phyloP scores from a whole-genome alignment of 805 yeast genomes.

The Candida germanica region DNA sequence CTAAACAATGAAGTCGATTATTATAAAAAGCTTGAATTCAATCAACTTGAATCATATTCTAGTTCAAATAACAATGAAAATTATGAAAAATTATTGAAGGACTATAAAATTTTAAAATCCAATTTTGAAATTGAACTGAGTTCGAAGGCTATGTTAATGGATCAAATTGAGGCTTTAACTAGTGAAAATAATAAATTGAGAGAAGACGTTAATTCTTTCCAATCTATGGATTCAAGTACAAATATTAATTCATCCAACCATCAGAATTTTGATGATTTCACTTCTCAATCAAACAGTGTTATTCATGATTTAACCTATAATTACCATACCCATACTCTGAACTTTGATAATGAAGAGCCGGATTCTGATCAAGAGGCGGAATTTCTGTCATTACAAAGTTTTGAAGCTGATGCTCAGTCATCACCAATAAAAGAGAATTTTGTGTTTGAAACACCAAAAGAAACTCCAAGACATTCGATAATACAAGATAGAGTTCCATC shows the following conservation, averaged over 20 bases:
- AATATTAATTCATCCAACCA: slow-evolving; percentile 4
- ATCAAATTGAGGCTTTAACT: slow-evolving; percentile 50
- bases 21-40: slow-evolving; percentile 13
- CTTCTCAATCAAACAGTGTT: slow-evolving; percentile 2
- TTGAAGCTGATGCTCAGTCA: slow-evolving; percentile 16
- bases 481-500: slow-evolving; percentile 12
- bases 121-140: slow-evolving; percentile 53
- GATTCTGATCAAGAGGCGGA: slow-evolving; percentile 12
- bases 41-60: slow-evolving; percentile 7
- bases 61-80: slow-evolving; percentile 9
- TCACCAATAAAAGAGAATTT: slow-evolving; percentile 16
- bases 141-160: slow-evolving; percentile 50
- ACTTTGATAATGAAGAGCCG: slow-evolving; percentile 19
- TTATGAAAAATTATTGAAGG: slow-evolving; percentile 29
- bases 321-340: slow-evolving; percentile 21
- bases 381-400: slow-evolving; percentile 2
- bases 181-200: slow-evolving; percentile 24
- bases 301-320: slow-evolving; percentile 13
- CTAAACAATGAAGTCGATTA: slow-evolving; percentile 18
- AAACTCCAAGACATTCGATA: slow-evolving; percentile 2
- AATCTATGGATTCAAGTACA: slow-evolving; percentile 4
- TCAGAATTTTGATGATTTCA: slow-evolving; percentile 3
- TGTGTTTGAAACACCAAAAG: slow-evolving; percentile 15
- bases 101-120: slow-evolving; percentile 41
- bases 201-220: slow-evolving; percentile 1